Percentiles rank a stretch among this genome's conserved stretches.
Evolutionary conservation across 78 protist species (phyloP).

Genomic region (Isochrysis galbana): DNA sequence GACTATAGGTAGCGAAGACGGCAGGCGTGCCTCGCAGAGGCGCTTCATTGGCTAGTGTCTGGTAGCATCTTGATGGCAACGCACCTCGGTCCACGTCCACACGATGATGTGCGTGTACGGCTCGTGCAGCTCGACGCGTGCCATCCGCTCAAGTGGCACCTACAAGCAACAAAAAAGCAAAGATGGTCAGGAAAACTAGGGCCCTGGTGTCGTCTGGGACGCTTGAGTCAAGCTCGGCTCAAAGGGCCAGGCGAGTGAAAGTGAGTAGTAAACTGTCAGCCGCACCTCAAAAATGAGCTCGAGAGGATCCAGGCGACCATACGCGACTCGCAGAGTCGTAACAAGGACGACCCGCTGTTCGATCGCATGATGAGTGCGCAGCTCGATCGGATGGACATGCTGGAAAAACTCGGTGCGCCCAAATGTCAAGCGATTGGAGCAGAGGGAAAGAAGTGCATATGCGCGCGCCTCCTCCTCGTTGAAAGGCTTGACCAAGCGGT

Average conservation of each 20-base stretch:
- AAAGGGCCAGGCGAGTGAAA: too few species aligned
- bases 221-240: too few species aligned
- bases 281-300: background rate
- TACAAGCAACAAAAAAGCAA: too few species aligned
- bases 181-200: too few species aligned
- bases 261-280: too few species aligned
- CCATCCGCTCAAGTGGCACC: conserved; percentile 10
- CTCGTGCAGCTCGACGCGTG: background rate
- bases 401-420: background rate
- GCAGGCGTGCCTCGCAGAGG: too few species aligned
- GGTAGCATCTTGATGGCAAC: too few species aligned
- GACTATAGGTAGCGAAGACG: too few species aligned
- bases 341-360: background rate
- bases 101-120: background rate
- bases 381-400: background rate
- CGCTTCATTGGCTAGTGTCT: too few species aligned
- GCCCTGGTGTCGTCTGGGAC: too few species aligned
- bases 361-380: background rate
- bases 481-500: background rate
- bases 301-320: background rate
- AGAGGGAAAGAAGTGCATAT: background rate
- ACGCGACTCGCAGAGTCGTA: background rate
- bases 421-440: background rate
- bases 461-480: background rate
- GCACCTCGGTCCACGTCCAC: background rate